phyloP scores from a whole-genome alignment of 495 filamentous ascomycete genomes.

The Neurospora tetrasperma region DNA sequence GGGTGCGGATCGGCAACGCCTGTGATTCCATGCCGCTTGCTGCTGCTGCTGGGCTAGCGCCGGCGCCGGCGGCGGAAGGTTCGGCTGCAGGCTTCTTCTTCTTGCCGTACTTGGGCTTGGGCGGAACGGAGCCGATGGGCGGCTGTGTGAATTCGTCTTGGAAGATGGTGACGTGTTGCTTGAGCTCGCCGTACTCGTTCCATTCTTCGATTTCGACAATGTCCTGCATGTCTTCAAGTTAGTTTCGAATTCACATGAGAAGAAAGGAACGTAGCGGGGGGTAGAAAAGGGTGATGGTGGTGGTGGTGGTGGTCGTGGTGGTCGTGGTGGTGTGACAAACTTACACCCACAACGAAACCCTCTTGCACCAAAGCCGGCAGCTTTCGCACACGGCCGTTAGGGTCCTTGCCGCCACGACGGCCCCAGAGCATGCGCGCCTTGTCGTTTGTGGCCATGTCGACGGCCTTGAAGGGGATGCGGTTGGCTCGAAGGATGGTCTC shows the following conservation, averaged over 20 bases:
- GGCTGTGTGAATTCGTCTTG: slow-evolving; percentile 43
- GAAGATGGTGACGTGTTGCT: slow-evolving; percentile 60
- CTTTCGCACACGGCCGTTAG: slow-evolving; percentile 56
- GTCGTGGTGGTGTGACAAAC: slow-evolving; percentile 22
- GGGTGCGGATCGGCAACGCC: slow-evolving; percentile 49
- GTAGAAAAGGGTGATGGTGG: background rate
- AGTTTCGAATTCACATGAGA: background rate
- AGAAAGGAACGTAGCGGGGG: background rate
- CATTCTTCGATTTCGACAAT: slow-evolving; percentile 92
- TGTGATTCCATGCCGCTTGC: slow-evolving; percentile 7
- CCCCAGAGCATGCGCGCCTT: slow-evolving; percentile 86
- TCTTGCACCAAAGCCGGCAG: slow-evolving; percentile 82
- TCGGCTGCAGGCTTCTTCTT: slow-evolving; percentile 15
- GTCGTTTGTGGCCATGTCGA: slow-evolving; percentile 89
- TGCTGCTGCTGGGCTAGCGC: slow-evolving; percentile 21
- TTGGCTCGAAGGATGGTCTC: slow-evolving; percentile 96
- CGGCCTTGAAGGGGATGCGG: slow-evolving; percentile 79
- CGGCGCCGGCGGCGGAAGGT: slow-evolving; percentile 22
- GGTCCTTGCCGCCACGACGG: slow-evolving; percentile 56
- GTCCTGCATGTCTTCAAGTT: slow-evolving; percentile 46
- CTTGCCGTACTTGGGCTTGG: slow-evolving; percentile 22
- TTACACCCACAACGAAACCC: slow-evolving; percentile 76
- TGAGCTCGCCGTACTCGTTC: slow-evolving; percentile 97
- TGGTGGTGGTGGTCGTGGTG: background rate
- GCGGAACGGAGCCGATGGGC: slow-evolving; percentile 25